Evolutionary conservation across 352 stramenopile species (phyloP).

Genomic region (Globisporangium uncinulatum): DNA sequence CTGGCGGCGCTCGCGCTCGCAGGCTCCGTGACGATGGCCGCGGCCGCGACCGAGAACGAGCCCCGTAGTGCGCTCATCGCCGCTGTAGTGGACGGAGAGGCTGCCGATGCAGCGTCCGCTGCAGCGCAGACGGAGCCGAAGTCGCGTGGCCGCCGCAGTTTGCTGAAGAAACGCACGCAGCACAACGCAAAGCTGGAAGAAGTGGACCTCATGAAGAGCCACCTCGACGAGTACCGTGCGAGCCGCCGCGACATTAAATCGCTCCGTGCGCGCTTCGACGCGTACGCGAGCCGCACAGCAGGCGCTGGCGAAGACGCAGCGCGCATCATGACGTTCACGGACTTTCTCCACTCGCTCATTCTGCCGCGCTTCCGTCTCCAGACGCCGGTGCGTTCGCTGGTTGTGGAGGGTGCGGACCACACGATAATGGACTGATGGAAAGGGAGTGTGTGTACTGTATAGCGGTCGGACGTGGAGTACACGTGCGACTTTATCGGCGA

Average conservation of each 20-base stretch:
- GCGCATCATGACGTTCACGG: slow-evolving; percentile 72
- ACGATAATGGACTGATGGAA: background rate
- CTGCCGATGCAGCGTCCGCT: slow-evolving; percentile 3
- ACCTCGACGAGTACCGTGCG: slow-evolving; percentile 63
- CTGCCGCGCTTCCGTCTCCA: slow-evolving; percentile 64
- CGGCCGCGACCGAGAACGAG: slow-evolving; percentile 3
- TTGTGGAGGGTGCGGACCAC: background rate
- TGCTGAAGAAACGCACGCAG: slow-evolving; percentile 61
- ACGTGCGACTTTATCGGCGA: slow-evolving; percentile 71
- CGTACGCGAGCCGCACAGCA: slow-evolving; percentile 49
- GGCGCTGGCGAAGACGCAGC: slow-evolving; percentile 16
- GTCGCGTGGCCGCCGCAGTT: slow-evolving; percentile 21
- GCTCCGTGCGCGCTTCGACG: slow-evolving; percentile 43
- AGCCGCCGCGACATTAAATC: slow-evolving; percentile 29
- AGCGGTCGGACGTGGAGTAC: slow-evolving; percentile 56
- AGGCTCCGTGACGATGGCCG: background rate
- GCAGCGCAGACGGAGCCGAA: slow-evolving; percentile 13
- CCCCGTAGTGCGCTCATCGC: slow-evolving; percentile 9
- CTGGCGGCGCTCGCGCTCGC: slow-evolving; percentile 9
- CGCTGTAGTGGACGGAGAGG: slow-evolving; percentile 9
- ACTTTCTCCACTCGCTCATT: slow-evolving; percentile 75
- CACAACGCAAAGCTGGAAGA: slow-evolving; percentile 57
- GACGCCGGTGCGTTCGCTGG: slow-evolving; percentile 17
- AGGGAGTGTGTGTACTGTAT: background rate
- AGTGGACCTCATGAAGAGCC: slow-evolving; percentile 56